Base-by-base conservation (phyloP, 2,329 filamentous ascomycete genomes). In the Pseudogymnoascus sp. region DNA sequence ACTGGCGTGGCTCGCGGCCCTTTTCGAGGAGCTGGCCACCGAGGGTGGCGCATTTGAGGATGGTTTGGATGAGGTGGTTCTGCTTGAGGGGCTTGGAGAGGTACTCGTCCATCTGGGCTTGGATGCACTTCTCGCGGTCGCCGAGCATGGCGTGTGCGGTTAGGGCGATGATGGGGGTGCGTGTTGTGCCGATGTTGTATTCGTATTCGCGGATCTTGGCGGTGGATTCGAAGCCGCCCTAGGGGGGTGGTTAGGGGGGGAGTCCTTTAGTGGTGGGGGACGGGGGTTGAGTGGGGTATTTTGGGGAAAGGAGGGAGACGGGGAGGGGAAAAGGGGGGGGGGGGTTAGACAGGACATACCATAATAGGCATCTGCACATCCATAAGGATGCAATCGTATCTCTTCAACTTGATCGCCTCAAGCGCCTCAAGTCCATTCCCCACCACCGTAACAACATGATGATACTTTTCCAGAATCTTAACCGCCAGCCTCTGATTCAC, bases 281-380 rank as follows among this genome's bases (percentile, higher is more conserved):
- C n/a, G n/a, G n/a, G n/a, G n/a, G n/a, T n/a, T n/a, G n/a, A n/a
- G n/a, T 46, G 29, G 17, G 38, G 42, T 50, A 9, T 37, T 35
- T 13, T 35, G 9, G 33, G 35, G 33, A 35, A 35, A 4, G 7
- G 4, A 13, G 33, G 10, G 35, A 13, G 4, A 9, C 3, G 35
- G 13, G 13, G 5, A 13, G 11, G 10, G 35, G n/a, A 37, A 6
- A 64, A 38, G 2, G 13, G n/a, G n/a, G 4, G 64, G 38, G 64
- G 35, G 17, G 42, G 61, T 37, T 61, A 50, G 40, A n/a, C 35
- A 65, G 26, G 4, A 63, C 85, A 79, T 78, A 90, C 88, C 93
- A 97, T 97, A 71, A 97, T 90, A n/a, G 95, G 95, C 95, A 99
- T 99, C 75, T 97, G 95, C 17, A 99, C 95, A 73, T 99, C 95